phyloP scores from a whole-genome alignment of 371 early-diverging fungal species.

The Mortierella sp. region DNA sequence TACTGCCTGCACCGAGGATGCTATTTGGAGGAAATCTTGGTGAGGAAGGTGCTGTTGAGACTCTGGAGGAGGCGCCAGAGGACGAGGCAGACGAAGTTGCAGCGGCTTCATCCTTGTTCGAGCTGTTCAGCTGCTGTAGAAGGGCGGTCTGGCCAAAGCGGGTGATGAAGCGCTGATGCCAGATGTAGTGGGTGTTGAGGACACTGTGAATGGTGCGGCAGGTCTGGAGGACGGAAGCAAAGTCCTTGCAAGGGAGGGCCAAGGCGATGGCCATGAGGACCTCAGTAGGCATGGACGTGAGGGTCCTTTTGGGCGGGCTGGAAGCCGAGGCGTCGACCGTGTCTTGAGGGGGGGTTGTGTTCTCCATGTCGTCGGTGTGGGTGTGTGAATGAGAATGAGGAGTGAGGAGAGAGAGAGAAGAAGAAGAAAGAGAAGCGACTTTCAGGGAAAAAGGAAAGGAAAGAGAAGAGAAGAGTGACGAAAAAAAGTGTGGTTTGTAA shows the following conservation, averaged over 20 bases:
- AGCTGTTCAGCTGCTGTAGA: background rate
- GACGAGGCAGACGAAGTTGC: background rate
- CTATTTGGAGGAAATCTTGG: conserved; percentile 13
- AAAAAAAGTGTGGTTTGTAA: background rate
- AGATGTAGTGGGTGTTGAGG: conserved; percentile 33
- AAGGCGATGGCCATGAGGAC: conserved; percentile 33
- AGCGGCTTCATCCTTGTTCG: background rate
- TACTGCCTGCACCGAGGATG: background rate
- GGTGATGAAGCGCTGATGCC: conserved; percentile 34
- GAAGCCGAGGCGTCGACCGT: background rate
- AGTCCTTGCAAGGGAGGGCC: conserved; percentile 21
- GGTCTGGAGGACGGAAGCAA: conserved; percentile 33
- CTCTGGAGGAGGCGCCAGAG: background rate
- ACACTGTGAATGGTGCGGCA: conserved; percentile 18
- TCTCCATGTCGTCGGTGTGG: background rate
- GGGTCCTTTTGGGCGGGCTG: background rate
- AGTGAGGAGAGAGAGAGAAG: conserved; percentile 1
- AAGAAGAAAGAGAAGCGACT: background rate
- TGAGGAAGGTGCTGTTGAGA: conserved; percentile 5
- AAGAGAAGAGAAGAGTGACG: background rate
- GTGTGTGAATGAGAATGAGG: background rate
- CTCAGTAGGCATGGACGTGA: conserved; percentile 30
- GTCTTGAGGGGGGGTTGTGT: background rate
- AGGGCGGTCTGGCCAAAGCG: conserved; percentile 41
- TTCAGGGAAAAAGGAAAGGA: background rate